A percentile compares a stretch with the other conserved stretches of the same genome.
Conservation (phyloP, 345 rosid genomes). For the Moringa oleifera region DNA sequence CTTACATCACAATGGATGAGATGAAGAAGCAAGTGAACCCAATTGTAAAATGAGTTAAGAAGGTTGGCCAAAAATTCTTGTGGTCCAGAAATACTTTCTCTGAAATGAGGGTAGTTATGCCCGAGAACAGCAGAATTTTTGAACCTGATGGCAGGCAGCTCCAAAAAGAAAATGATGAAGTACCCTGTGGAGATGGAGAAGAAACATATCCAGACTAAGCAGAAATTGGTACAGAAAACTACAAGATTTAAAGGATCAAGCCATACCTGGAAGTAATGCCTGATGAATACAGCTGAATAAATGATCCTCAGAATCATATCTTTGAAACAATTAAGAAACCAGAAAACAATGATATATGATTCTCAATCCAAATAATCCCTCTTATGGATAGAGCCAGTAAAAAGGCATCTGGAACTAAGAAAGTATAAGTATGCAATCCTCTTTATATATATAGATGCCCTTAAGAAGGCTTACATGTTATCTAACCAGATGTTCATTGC, state of each 20-base stretch:
- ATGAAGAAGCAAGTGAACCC: conserved; percentile 48
- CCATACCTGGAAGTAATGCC: conserved; percentile 68
- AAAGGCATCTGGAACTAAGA: background rate
- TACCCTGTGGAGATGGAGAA: conserved; percentile 32
- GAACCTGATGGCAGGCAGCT: conserved; percentile 77
- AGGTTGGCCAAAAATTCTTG: conserved; percentile 53
- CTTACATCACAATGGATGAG: conserved; percentile 60
- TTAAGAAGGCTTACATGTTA: background rate
- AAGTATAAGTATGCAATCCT: background rate
- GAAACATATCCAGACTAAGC: conserved; percentile 6
- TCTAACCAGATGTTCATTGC: background rate
- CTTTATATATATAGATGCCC: background rate
- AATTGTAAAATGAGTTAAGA: conserved; percentile 38
- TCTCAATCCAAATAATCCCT: background rate
- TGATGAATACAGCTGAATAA: conserved; percentile 67
- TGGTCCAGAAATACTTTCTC: conserved; percentile 48
- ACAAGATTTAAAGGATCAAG: conserved; percentile 8
- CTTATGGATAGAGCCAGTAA: background rate
- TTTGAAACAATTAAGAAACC: conserved; percentile 46
- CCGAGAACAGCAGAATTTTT: conserved; percentile 48
- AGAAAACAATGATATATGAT: background rate
- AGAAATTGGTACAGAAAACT: background rate
- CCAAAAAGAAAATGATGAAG: conserved; percentile 54
- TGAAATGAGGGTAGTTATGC: conserved; percentile 47
- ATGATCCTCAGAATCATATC: conserved; percentile 81